A percentile compares a stretch with the other conserved stretches of the same genome.
Evolutionary conservation across 192 early-diverging fungal genomes (phyloP).

Genomic region (Coemansia umbellata): DNA sequence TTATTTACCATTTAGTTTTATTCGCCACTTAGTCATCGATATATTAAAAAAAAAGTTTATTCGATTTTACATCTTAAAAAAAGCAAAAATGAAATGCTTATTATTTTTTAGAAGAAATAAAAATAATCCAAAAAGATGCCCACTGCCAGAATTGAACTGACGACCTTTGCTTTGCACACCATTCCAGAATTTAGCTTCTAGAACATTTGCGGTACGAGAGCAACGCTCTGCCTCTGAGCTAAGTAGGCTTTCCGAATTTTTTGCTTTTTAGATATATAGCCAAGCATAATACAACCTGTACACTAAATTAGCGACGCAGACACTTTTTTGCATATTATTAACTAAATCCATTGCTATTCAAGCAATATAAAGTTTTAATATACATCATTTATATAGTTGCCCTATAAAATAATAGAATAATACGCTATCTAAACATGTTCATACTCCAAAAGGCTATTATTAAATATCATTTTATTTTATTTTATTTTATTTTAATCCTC

Average conservation of each 20-base stretch:
- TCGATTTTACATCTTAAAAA: neutral
- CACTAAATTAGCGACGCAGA: neutral
- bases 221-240: conserved; percentile 41
- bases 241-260: conserved; percentile 10
- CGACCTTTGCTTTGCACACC: conserved; percentile 22
- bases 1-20: neutral
- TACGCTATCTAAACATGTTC: too few relatives aligned
- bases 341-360: too few relatives aligned
- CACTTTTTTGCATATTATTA: too few relatives aligned
- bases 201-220: conserved; percentile 36
- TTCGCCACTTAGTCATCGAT: neutral
- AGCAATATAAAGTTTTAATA: too few relatives aligned
- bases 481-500: too few relatives aligned
- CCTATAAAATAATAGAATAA: too few relatives aligned
- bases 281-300: neutral
- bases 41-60: conserved; percentile 3
- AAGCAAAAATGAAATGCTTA: neutral
- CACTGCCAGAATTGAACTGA: conserved; percentile 38
- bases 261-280: neutral
- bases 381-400: too few relatives aligned
- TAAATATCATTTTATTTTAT: too few relatives aligned
- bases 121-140: conserved; percentile 26
- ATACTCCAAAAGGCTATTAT: too few relatives aligned
- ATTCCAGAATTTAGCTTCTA: too few relatives aligned
- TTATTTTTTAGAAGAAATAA: too few relatives aligned